Evolutionary conservation across 2,329 filamentous ascomycete species (phyloP), one percentile per base, ranked within the genome.

Genomic region (Metarhizium sp.): DNA sequence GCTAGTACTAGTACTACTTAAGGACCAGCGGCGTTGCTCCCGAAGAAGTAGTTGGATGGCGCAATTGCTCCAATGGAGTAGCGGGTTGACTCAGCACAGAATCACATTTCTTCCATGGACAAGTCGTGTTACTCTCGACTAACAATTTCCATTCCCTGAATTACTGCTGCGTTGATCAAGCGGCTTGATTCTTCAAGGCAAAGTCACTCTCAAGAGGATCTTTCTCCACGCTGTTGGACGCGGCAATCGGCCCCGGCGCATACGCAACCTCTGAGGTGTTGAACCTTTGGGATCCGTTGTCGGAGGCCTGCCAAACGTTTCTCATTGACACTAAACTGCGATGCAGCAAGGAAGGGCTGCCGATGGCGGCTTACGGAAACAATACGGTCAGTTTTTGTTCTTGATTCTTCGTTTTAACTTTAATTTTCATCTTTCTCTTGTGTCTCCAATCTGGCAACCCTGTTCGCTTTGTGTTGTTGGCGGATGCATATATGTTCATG

Each of bases 321-420:
- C 51, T 58, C 51, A 51, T 48, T 36, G 16, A 7, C 6, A 16
- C 18, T 16, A 20, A 30, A 46, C 20, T 20, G 54, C 36, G 38
- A 68, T 69, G 66, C 57, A 62, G 40, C 59, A 64, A 59, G 61
- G 49, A 40, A 58, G 50, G 18, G 29, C 50, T 53, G 36, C 56
- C 52, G 61, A 64, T 52, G 60, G 59, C 46, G 56, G 38, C 32
- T 50, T 57, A 51, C 61, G 53, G 11, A 60, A 53, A 50, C 61
- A 61, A 57, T 70, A 69, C 55, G 66, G 68, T 70, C 64, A 68
- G 62, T 63, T 46, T n/a, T 10, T 32, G 47, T 29, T 32, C 11
- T 49, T 45, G 13, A 2, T 45, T 45, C 18, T 16, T 10, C 11
- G 16, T 2, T 50, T 5, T 25, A 25, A 16, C 30, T 34, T 32